Evolutionary conservation across 139 green algal species (phyloP).

Genomic region (Protoeuglena noctilucae): DNA sequence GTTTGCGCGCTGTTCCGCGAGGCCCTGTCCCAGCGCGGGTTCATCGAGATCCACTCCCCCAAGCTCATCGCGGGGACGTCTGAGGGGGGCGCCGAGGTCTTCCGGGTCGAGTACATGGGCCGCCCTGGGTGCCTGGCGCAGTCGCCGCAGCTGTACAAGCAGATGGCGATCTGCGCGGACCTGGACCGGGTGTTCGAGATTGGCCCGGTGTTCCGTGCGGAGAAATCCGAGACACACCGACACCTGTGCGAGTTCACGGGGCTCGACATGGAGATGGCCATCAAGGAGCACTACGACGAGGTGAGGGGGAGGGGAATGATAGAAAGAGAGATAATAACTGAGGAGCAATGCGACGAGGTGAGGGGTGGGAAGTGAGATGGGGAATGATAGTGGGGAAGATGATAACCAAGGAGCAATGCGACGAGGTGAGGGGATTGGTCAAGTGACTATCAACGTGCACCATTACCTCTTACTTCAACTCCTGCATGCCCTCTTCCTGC

Average conservation of each 20-base stretch:
- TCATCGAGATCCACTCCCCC: slow-evolving; percentile 95
- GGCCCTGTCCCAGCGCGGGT: slow-evolving; percentile 42
- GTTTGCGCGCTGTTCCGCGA: slow-evolving; percentile 65
- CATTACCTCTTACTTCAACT: slow-evolving; percentile 24
- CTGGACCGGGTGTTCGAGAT: slow-evolving; percentile 89
- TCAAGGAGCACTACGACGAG: slow-evolving; percentile 93
- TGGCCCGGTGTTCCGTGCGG: slow-evolving; percentile 87
- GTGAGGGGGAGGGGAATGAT: too few species aligned
- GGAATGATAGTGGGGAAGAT: too few species aligned
- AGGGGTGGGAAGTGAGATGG: too few species aligned
- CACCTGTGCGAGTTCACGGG: slow-evolving; percentile 99
- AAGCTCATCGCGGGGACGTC: slow-evolving; percentile 72
- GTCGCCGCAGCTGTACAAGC: slow-evolving; percentile 92
- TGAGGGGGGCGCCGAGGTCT: slow-evolving; percentile 83
- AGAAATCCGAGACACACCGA: slow-evolving; percentile 90
- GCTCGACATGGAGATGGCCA: slow-evolving; percentile 95
- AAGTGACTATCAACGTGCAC: background rate
- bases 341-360: too few species aligned
- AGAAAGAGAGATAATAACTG: too few species aligned
- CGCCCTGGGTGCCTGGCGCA: slow-evolving; percentile 80
- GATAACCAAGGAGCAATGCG: too few species aligned
- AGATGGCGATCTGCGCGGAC: slow-evolving; percentile 94
- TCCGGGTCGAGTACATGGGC: slow-evolving; percentile 91
- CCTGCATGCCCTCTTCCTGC: too few species aligned
- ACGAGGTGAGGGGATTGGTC: too few species aligned